These are phyloP conservation scores for Globisporangium abappressorium DNA, from an alignment of 352 stramenopile species.

Conservation along the genomic window DNA sequence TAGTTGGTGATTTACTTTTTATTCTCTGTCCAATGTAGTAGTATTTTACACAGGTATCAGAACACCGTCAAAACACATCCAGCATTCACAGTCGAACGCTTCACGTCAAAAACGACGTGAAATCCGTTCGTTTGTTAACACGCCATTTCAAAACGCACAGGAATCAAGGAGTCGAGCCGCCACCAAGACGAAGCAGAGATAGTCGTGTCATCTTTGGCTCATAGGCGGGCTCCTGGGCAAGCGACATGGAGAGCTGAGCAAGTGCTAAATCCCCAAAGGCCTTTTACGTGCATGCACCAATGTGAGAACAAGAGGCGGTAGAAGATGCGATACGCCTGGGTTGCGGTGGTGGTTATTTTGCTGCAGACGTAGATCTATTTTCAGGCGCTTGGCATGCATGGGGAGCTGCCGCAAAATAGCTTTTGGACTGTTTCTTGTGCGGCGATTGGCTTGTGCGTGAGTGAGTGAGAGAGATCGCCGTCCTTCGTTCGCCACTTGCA, in stretches of 20 bases:
- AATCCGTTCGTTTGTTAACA: neutral
- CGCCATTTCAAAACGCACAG: neutral
- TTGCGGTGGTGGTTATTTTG: conserved; percentile 3
- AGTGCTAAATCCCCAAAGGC: no score
- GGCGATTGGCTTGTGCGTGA: neutral
- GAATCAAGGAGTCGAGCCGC: no score
- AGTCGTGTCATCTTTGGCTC: neutral
- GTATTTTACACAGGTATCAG: neutral
- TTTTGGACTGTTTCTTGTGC: neutral
- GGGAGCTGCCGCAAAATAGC: conserved; percentile 1
- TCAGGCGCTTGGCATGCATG: neutral
- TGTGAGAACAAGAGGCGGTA: neutral
- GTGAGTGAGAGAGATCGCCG: neutral
- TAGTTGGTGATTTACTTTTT: neutral
- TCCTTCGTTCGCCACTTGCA: neutral
- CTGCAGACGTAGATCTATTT: neutral
- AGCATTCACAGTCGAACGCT: neutral
- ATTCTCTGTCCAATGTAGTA: neutral
- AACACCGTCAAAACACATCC: neutral
- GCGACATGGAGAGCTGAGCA: neutral
- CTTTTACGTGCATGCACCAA: neutral
- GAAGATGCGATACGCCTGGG: neutral
- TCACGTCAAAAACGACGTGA: neutral
- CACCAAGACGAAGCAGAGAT: neutral
- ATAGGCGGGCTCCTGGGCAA: neutral